Base-by-base conservation (phyloP, 2,329 filamentous ascomycete genomes). In the Venturia nashicola region DNA sequence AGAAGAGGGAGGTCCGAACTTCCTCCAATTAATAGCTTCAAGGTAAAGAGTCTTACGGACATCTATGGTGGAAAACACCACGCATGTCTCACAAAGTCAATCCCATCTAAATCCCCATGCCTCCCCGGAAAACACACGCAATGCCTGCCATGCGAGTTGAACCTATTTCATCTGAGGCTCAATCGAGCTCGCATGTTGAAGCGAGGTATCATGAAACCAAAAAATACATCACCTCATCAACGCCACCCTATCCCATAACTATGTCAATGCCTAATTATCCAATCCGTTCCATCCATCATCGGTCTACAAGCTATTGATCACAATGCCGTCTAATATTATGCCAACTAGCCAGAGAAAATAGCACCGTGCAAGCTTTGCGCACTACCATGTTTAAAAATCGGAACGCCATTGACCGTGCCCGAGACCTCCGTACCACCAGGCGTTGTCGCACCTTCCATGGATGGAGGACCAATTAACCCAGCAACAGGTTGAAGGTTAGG, bases 171-270 rank as follows among this genome's bases (percentile, higher is more conserved):
- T 57, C 2, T 36, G 51, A 36, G 32, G 16, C 51, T 14, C 51
- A n/a, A 36, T 27, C 51, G 12, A 57, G 51, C 60, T 51, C 60
- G 60, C 60, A 62, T 62, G 60, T 62, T 62, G 60, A 62, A 62
- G 60, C 60, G 60, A 62, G 60, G 60, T 51, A 62, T 62, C 60
- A 51, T 51, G 43, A 51, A 34, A 48, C 12, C 60, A 18, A 36
- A 39, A 46, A 5, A n/a, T 8, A 14, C 2, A n/a, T 20, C 34
- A 20, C n/a, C 14, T 32, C 8, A 23, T 34, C 32, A 39, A 46
- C 60, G 40, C 44, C 60, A 6, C 34, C 60, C 2, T 16, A 18
- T 48, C 20, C 11, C 43, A 39, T 14, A 27, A 48, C 20, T 43
- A 27, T 27, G 27, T 39, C 2, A 34, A 39, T 0, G 36, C 40